Evolutionary conservation across 495 filamentous ascomycete species (phyloP), one percentile per base, ranked within the genome.

Genomic region (Pseudevernia furfuracea): DNA sequence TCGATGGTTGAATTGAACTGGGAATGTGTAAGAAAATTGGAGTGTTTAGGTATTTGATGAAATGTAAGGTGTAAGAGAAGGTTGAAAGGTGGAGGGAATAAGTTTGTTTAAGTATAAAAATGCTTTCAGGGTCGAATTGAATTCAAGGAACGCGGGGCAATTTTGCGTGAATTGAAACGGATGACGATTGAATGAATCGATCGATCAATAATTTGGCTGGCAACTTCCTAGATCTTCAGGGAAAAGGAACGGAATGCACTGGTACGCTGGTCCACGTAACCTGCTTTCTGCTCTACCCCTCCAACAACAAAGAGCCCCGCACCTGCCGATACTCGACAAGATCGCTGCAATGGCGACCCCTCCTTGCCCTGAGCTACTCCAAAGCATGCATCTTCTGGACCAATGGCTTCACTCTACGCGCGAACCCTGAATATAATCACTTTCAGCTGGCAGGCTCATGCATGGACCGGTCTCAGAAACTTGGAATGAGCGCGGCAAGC

Each of bases 291-390:
- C 9, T 38, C 25, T 59, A 49, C 62, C 62, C 55, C 62, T 64
- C 62, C 62, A 64, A 49, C 32, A 36, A 36, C 10, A 59, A n/a
- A 64, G 38, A 52, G 32, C 62, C 62, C 62, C 62, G 62, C 62
- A 64, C 56, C 46, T 19, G 56, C 44, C 61, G 52, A 25, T 63
- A 63, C 17, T 52, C 25, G 61, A 36, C 46, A 43, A 53, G 49
- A 53, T 55, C 30, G 30, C 52, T 55, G 52, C 52, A 55, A 55
- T 30, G 2, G 37, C 28, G 8, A n/a, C 37, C 46, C 38, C 17
- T 36, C n/a, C 28, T 38, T 44, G 57, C 62, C 57, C 62, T 59
- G 62, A 59, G 2, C 56, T 28, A 38, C 21, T 32, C 41, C 55
- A n/a, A 58, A 32, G 55, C 43, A 52, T 62, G 61, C 48, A 39